Conservation (phyloP, 257 asterid species). For the Salvia miltiorrhiza region DNA sequence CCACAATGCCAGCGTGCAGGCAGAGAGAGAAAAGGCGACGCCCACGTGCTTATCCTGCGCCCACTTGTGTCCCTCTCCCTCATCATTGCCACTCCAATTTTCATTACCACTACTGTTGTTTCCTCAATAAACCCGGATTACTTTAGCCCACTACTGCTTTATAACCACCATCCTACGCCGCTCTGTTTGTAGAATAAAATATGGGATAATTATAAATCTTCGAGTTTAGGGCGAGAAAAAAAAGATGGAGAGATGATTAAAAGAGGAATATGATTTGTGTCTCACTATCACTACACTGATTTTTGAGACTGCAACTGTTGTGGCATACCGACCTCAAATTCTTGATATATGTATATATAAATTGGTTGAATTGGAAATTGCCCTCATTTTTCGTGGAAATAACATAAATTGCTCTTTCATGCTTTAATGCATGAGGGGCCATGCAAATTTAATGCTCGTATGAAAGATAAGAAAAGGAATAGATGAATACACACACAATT, state of each 20-base stretch:
- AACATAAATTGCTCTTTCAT: constrained; percentile 28
- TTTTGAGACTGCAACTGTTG: constrained; percentile 21
- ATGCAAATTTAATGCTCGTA: constrained; percentile 43
- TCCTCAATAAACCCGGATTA: constrained; percentile 26
- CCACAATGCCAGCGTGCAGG: constrained; percentile 61
- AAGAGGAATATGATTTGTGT: constrained; percentile 22
- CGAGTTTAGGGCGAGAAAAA: no score
- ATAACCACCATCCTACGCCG: constrained; percentile 34
- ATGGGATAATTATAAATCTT: neutral
- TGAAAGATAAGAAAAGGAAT: constrained; percentile 25
- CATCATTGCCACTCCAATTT: constrained; percentile 54
- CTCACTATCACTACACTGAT: constrained; percentile 33
- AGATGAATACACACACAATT: neutral
- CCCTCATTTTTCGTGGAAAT: constrained; percentile 33
- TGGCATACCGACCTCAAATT: constrained; percentile 41
- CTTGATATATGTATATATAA: constrained; percentile 37
- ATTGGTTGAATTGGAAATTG: constrained; percentile 17
- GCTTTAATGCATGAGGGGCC: constrained; percentile 65
- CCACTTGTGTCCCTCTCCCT: constrained; percentile 49
- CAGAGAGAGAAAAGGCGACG: constrained; percentile 59
- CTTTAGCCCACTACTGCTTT: constrained; percentile 31
- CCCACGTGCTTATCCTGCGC: constrained; percentile 70
- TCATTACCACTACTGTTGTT: constrained; percentile 18
- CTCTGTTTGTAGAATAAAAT: constrained; percentile 18
- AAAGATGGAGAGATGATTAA: constrained; percentile 8